phyloP scores from a whole-genome alignment of 257 asterid genomes.

The Penstemon davidsonii region DNA sequence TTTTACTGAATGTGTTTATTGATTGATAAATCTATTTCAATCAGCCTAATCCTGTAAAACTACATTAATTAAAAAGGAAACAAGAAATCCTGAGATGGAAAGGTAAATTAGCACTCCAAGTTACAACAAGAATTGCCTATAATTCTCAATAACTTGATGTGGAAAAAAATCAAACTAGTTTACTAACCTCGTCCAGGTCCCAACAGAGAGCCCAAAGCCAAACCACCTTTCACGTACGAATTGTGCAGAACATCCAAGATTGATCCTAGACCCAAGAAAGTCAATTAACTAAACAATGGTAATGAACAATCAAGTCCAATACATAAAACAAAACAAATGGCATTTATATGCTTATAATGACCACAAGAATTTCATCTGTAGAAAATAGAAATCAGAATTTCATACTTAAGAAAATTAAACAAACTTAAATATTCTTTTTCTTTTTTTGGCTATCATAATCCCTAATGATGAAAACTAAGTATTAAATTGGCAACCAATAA shows the following conservation, averaged over 20 bases:
- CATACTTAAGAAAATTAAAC: too few species aligned
- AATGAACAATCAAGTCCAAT: not conserved
- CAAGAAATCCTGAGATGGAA: not conserved
- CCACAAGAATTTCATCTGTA: not conserved
- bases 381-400: too few species aligned
- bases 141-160: not conserved
- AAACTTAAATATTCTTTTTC: too few species aligned
- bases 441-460: too few species aligned
- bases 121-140: not conserved
- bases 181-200: constrained; percentile 98
- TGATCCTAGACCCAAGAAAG: constrained; percentile 47
- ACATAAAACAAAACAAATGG: not conserved
- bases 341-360: not conserved
- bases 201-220: constrained; percentile 84
- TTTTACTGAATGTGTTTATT: not conserved
- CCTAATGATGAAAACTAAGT: too few species aligned
- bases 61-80: not conserved
- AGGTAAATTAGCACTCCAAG: not conserved
- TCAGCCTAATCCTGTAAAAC: not conserved
- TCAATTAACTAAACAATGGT: not conserved
- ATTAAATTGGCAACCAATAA: too few species aligned
- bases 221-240: constrained; percentile 83
- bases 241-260: constrained; percentile 72
- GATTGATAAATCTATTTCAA: not conserved
- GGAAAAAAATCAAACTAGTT: constrained; percentile 3